These are phyloP conservation scores for Leptographium flavum DNA, from an alignment of 2,329 filamentous ascomycete species.

Conservation along the genomic window DNA sequence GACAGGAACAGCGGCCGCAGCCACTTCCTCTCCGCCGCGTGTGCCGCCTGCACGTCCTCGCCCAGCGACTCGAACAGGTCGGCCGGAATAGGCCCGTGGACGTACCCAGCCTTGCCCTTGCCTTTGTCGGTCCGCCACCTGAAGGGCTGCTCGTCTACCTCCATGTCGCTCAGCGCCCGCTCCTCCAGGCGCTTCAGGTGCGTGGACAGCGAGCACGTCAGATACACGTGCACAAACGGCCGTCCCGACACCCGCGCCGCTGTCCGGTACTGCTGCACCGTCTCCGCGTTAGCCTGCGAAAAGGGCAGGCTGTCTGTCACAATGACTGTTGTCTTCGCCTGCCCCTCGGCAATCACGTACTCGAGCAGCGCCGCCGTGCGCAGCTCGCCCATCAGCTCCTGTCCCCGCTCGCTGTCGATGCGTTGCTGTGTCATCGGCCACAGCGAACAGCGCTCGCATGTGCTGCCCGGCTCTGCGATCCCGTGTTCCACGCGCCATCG, in stretches of 20 bases:
- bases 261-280: not conserved
- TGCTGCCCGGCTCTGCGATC: not conserved
- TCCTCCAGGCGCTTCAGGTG: not conserved
- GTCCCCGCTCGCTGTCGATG: not conserved
- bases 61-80: not conserved
- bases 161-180: not conserved
- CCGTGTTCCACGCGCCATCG: not conserved
- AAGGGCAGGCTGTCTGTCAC: conserved; percentile 3
- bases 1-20: not conserved
- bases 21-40: not conserved
- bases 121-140: not conserved
- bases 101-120: not conserved
- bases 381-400: not conserved
- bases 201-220: not conserved
- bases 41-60: no score
- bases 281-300: not conserved
- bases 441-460: not conserved
- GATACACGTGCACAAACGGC: conserved; percentile 7
- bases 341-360: not conserved
- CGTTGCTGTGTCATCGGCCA: no score
- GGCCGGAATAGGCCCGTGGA: not conserved
- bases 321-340: not conserved
- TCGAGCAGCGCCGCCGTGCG: not conserved
- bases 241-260: conserved; percentile 2
- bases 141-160: no score